These are phyloP conservation scores for Zelopaecilomyces penicillatus DNA, from an alignment of 2,329 filamentous ascomycete species.

Conservation along the genomic window DNA sequence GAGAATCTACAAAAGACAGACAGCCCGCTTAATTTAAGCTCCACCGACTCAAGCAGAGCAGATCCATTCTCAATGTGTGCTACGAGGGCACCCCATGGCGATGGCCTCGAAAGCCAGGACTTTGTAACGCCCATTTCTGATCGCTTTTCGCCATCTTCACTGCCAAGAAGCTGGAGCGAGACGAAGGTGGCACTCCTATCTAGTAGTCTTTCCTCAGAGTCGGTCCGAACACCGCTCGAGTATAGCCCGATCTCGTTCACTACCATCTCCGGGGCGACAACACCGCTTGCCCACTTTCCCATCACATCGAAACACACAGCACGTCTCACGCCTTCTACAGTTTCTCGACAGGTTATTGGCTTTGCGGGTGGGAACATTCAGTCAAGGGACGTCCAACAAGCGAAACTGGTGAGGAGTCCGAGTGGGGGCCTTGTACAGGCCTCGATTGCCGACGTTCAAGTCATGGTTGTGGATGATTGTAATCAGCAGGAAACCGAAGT, in stretches of 20 bases:
- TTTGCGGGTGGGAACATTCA: conserved; percentile 12
- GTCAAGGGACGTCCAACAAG: background rate
- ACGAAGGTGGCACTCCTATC: too few relatives aligned
- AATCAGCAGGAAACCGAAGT: conserved; percentile 13
- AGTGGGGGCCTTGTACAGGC: conserved; percentile 10
- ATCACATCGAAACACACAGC: conserved; percentile 16
- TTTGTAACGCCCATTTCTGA: too few relatives aligned
- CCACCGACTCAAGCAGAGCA: too few relatives aligned
- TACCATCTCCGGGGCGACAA: conserved; percentile 10
- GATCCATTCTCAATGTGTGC: too few relatives aligned
- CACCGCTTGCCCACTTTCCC: conserved; percentile 20
- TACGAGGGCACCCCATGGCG: too few relatives aligned
- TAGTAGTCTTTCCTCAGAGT: too few relatives aligned
- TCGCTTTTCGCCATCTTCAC: too few relatives aligned
- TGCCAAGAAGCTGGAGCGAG: too few relatives aligned
- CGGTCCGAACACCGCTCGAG: too few relatives aligned
- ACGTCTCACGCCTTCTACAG: conserved; percentile 17
- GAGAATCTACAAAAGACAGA: too few relatives aligned
- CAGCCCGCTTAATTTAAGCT: too few relatives aligned
- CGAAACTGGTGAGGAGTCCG: conserved; percentile 12
- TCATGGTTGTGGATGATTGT: conserved; percentile 8
- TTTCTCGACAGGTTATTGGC: conserved; percentile 15
- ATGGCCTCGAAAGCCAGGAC: too few relatives aligned
- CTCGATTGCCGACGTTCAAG: conserved; percentile 16
- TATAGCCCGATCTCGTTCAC: conserved; percentile 9